A percentile compares a stretch with the other conserved stretches of the same genome.
Evolutionary conservation across 495 filamentous ascomycete genomes (phyloP).

Genomic region (Annulohypoxylon maeteangense): DNA sequence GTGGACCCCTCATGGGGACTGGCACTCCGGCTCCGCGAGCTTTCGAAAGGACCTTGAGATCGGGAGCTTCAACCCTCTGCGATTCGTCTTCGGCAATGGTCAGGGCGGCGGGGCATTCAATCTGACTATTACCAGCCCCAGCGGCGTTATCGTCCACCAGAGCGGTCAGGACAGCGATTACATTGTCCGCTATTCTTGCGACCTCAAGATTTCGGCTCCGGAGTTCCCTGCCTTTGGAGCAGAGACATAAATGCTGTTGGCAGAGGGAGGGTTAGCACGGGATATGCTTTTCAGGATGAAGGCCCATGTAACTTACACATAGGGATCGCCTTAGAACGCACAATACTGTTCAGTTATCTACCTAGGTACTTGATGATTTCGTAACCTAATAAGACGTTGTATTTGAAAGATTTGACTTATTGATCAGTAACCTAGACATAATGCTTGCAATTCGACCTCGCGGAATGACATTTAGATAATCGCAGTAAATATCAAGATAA

Average conservation of each 20-base stretch:
- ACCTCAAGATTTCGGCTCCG: slow-evolving; percentile 6
- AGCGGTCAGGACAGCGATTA: slow-evolving; percentile 26
- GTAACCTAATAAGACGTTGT: too few species aligned
- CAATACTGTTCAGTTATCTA: too few species aligned
- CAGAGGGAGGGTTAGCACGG: background rate
- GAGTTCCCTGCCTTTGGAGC: slow-evolving; percentile 22
- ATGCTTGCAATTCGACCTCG: background rate
- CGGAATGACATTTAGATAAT: background rate
- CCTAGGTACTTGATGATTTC: too few species aligned
- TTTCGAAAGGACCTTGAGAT: slow-evolving; percentile 24
- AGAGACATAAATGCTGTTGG: slow-evolving; percentile 8
- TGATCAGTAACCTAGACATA: background rate
- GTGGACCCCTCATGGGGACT: slow-evolving; percentile 24
- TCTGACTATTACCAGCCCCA: slow-evolving; percentile 33
- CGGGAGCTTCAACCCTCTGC: slow-evolving; percentile 16
- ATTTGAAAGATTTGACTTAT: too few species aligned
- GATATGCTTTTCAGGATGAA: background rate
- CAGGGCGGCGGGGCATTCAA: slow-evolving; percentile 26
- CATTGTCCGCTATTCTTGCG: slow-evolving; percentile 25
- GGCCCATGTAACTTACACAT: too few species aligned
- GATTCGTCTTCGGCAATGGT: slow-evolving; percentile 26
- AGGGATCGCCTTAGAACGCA: too few species aligned
- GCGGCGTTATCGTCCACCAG: slow-evolving; percentile 31
- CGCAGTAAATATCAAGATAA: background rate
- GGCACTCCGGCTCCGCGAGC: slow-evolving; percentile 26